Percentiles rank a stretch among this genome's conserved stretches.
phyloP scores from a whole-genome alignment of 2,329 filamentous ascomycete species.

The Bertia moriformis region DNA sequence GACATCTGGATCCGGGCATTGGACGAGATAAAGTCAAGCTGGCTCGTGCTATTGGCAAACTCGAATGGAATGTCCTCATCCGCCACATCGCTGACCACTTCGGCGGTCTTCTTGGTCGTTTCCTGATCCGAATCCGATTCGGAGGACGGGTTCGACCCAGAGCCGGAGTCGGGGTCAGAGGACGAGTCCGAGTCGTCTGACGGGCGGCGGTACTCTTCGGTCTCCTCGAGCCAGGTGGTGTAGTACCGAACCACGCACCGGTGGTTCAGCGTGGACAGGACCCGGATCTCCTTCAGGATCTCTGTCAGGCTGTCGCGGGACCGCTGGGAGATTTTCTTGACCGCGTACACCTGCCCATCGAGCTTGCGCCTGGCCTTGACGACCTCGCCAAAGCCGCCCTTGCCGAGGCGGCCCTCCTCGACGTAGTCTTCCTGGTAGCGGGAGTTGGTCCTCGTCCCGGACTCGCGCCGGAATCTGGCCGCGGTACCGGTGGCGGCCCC shows the following conservation, averaged over 20 bases:
- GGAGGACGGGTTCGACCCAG: no score
- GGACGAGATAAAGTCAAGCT: constrained; percentile 52
- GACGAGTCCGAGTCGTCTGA: background rate
- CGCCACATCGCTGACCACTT: no score
- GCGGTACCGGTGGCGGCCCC: background rate
- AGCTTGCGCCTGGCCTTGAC: constrained; percentile 54
- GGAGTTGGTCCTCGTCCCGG: no score
- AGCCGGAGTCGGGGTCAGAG: background rate
- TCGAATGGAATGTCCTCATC: no score
- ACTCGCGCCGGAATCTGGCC: constrained; percentile 10
- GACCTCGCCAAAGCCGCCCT: constrained; percentile 55
- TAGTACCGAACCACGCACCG: constrained; percentile 59
- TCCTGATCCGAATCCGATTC: no score
- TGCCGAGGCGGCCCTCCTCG: constrained; percentile 45
- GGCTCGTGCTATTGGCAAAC: constrained; percentile 32
- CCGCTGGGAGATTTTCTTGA: constrained; percentile 53
- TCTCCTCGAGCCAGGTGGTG: constrained; percentile 50
- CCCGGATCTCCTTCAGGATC: constrained; percentile 40
- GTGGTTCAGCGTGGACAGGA: constrained; percentile 50
- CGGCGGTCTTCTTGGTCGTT: no score
- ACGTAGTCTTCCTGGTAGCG: constrained; percentile 51
- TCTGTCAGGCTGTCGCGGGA: constrained; percentile 41
- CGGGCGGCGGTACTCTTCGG: background rate
- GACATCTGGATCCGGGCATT: constrained; percentile 47
- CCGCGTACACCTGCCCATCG: constrained; percentile 49